Evolutionary conservation across 1,284 basidiomycete species (phyloP), one percentile per base, ranked within the genome.

Genomic region (Leccinum fallax): DNA sequence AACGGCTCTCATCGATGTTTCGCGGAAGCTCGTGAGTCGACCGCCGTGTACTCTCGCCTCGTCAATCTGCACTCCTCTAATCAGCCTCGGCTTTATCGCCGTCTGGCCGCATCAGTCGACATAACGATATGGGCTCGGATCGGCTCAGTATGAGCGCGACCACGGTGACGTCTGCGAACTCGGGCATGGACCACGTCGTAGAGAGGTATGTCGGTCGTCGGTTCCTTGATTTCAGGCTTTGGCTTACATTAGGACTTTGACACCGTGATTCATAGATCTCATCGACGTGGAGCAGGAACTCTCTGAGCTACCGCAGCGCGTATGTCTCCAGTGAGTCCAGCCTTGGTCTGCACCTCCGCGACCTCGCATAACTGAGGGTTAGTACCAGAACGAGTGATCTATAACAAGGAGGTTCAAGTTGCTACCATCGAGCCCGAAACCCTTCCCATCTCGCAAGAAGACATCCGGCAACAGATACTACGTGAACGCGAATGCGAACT

Each of bases 401-500:
- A 97, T 72, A 96, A 95, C 67, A 97, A 97, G 76, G 91, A 95
- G 67, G 90, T 97, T 2, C 96, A 98, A 75, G 97, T 94, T 0
- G 82, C 88, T 32, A 81, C 85, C n/a, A 71, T 87, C 4, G 87
- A 89, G 61, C 80, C 78, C 34, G 84, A 77, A 67, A 74, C 81
- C 32, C 69, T 81, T 51, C 63, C 74, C 62, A 68, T 85, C 67
- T 77, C 85, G 4, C 92, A 94, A 71, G 88, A 90, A 28, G 91
- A 94, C 63, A 82, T 91, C 60, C 83, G 88, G 59, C 1, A 28
- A 28, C 26, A 28, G 26, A 28, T 28, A 28, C 26, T 2, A 28
- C 26, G 26, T 28, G 26, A 28, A 28, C 26, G 26, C 7, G 84
- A 87, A 71, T 82, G 86, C 15, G 84, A 87, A 53, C 74, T 81